phyloP scores from a whole-genome alignment of 2,329 filamentous ascomycete species.

The Epichloe festucae region DNA sequence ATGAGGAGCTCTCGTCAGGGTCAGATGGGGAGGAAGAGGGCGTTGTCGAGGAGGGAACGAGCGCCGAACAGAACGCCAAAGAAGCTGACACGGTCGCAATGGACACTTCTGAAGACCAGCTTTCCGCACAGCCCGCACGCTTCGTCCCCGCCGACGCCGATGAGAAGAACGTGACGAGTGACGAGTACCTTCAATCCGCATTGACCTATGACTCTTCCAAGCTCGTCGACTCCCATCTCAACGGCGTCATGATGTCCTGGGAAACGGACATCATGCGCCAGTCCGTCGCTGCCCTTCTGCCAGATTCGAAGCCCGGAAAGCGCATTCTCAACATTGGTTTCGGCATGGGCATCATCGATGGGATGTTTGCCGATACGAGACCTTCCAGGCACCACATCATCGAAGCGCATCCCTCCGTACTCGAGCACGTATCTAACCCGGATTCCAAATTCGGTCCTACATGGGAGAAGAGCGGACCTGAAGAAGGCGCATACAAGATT shows the following conservation, averaged over 20 bases:
- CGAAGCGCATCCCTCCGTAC: conserved; percentile 70
- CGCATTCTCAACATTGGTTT: conserved; percentile 77
- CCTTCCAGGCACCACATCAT: conserved; percentile 70
- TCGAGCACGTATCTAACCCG: conserved; percentile 44
- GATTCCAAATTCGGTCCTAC: conserved; percentile 37
- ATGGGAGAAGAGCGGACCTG: conserved; percentile 43
- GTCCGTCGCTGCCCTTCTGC: conserved; percentile 55
- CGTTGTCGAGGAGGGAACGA: conserved; percentile 22
- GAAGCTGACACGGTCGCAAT: conserved; percentile 15
- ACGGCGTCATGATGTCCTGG: conserved; percentile 93
- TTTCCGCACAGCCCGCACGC: conserved; percentile 6
- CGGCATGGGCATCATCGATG: conserved; percentile 81
- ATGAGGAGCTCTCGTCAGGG: conserved; percentile 55
- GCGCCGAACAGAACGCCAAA: conserved; percentile 12
- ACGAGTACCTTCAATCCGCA: conserved; percentile 54
- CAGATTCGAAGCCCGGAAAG: conserved; percentile 34
- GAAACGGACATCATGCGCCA: conserved; percentile 75
- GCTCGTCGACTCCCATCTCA: conserved; percentile 60
- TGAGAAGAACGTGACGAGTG: conserved; percentile 43
- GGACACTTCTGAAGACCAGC: conserved; percentile 15
- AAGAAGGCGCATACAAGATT: conserved; percentile 58
- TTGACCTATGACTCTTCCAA: conserved; percentile 53
- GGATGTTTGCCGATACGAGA: conserved; percentile 54
- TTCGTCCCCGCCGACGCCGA: conserved; percentile 23
- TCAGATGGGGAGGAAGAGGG: conserved; percentile 37